Conservation (phyloP, 441 rosid species). For the Raphanus hybrid region DNA sequence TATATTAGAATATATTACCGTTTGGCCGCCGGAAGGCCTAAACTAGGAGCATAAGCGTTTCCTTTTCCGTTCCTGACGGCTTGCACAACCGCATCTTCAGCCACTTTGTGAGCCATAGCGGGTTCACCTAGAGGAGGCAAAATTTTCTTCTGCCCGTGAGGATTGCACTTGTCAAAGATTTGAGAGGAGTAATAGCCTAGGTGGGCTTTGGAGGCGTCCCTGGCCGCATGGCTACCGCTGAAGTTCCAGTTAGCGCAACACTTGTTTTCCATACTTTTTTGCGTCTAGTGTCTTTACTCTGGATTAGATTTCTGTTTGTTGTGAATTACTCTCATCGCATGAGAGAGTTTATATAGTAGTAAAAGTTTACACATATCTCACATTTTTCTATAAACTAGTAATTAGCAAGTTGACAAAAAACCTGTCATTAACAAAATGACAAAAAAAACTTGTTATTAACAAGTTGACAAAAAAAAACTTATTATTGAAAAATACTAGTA, state of each 20-base stretch:
- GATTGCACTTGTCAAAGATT: constrained; percentile 26
- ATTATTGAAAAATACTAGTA: background rate
- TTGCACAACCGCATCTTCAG: constrained; percentile 55
- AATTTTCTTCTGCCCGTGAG: constrained; percentile 8
- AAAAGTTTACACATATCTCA: background rate
- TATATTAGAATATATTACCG: constrained; percentile 33
- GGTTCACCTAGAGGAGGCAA: constrained; percentile 41
- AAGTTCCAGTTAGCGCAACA: constrained; percentile 32
- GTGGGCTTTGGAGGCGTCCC: constrained; percentile 16
- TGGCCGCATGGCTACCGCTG: constrained; percentile 38
- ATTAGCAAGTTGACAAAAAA: background rate
- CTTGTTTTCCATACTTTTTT: constrained; percentile 14
- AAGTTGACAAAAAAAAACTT: background rate
- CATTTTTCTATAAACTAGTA: background rate
- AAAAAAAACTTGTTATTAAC: background rate
- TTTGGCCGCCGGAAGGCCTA: constrained; percentile 49
- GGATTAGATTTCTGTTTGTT: background rate
- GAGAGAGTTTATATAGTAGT: constrained; percentile 19
- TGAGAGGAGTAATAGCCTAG: constrained; percentile 30
- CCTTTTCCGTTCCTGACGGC: constrained; percentile 46
- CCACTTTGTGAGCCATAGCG: constrained; percentile 41
- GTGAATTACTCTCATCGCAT: constrained; percentile 2
- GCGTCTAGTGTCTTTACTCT: constrained; percentile 3
- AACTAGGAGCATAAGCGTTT: constrained; percentile 49
- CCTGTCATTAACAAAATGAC: background rate